Evolutionary conservation across 352 stramenopile genomes (phyloP), one percentile per base, ranked within the genome.

Genomic region (Phytophthora colocasiae): DNA sequence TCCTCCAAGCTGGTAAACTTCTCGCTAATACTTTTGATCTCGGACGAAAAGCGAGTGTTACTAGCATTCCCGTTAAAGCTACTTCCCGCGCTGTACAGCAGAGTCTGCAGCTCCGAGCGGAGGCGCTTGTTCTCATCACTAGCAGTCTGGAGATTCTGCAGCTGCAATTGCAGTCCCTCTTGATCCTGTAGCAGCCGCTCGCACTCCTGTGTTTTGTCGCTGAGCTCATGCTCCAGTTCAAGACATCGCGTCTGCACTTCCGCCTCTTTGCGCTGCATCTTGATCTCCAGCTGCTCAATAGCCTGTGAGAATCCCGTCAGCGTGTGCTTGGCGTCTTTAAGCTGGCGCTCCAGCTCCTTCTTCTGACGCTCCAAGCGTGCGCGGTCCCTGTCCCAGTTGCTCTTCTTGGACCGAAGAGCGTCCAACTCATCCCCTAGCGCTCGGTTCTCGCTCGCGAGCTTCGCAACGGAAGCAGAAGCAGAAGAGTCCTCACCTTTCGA

Each of bases 261-360:
- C 0, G 82, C 74, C 24, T 90, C 82, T 29, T 87, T 82, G 47
- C 84, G 84, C 63, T 91, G 84, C 72, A 90, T 83, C 69, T 91
- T 93, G 41, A 88, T 81, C 59, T 93, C 84, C 34, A 93, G 69
- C 63, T 93, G 82, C 44, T 93, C 84, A 24, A 93, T 78, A 19
- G 84, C 82, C 34, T 93, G 78, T 31, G 76, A 78, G 52, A 91
- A 90, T n/a, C 75, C 63, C 24, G 71, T 69, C 39, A 93, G 77
- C 34, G 76, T 90, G 34, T 75, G 66, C 29, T 77, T 75, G 15
- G 82, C 78, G 24, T 90, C 84, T 46, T 81, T 79, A 2, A 91
- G 58, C 66, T 93, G 82, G 0, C 73, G 66, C 62, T 91, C 80
- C 10, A 86, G 53, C 32, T 91, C 80, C 36, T 70, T 63, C 40